Evolutionary conservation across 192 early-diverging fungal genomes (phyloP), one percentile per base, ranked within the genome.

Genomic region (Coemansia sp.): DNA sequence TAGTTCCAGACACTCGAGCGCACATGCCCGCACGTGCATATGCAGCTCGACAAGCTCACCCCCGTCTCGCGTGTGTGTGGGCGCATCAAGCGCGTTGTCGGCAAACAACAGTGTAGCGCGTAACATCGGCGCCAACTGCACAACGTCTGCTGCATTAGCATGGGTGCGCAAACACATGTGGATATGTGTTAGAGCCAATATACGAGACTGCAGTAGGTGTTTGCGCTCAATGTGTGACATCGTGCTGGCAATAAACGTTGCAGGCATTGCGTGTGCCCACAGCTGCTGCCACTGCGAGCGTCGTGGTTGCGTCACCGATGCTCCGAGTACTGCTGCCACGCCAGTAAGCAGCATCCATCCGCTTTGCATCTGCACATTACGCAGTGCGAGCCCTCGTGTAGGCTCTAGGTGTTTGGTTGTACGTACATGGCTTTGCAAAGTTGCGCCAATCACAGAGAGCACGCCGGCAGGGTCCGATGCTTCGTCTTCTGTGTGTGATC

Each of bases 61-160:
- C 1, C 60, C 59, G 11, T 60, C 57, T 17, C 50, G 28, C 14
- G 66, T 57, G 25, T 63, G 60, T 3, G 51, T 47, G 11, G 76
- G 71, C 0, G 78, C 78, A 37, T 81, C 78, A 11, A 81, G 63
- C 23, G 78, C 78, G 24, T 81, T 81, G 11, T 81, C 78, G 24
- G 69, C 73, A 58, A 72, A 81, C 63, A 69, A 26, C 47, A 81
- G 23, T 2, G 73, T 47, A 5, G 64, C 60, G 2, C 67, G 50
- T 14, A 81, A n/a, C 20, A 61, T 36, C 0, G 60, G 31, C 26
- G 56, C 61, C 42, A 80, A 28, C 8, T 3, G 21, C 25, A 44
- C 17, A 1, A 48, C 18, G 18, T 17, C 7, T 8, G 18, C 12
- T 17, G 40, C 14, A 28, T 0, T 15, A 7, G 47, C 4, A 7